Percentiles rank a stretch among this genome's conserved stretches.
These are phyloP conservation scores for Hanseniaspora lachancei DNA, from an alignment of 805 yeast genomes.

Conservation along the genomic window DNA sequence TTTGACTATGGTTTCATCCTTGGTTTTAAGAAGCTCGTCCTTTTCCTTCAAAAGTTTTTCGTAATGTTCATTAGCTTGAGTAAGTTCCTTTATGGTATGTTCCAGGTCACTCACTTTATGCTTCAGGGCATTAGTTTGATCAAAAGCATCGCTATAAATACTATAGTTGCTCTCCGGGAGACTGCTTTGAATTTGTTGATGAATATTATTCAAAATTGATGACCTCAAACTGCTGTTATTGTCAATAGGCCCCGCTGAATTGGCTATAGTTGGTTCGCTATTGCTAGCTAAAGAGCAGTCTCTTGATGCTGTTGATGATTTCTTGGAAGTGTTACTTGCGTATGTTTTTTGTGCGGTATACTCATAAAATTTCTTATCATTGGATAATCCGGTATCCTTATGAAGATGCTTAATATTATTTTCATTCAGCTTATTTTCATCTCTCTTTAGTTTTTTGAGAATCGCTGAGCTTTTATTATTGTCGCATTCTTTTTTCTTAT, in stretches of 20 bases:
- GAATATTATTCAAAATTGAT: slow-evolving; percentile 4
- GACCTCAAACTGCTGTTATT: neutral
- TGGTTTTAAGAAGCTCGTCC: neutral
- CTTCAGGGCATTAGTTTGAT: neutral
- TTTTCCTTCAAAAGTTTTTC: neutral
- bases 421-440: neutral
- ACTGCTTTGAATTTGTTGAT: slow-evolving; percentile 6
- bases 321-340: neutral
- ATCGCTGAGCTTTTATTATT: neutral
- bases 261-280: neutral
- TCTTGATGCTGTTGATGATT: neutral
- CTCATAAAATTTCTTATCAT: neutral
- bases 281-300: neutral
- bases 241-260: neutral
- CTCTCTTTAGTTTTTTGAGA: neutral
- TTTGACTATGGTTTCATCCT: slow-evolving; percentile 7
- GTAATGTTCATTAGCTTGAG: neutral
- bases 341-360: neutral
- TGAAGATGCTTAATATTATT: neutral
- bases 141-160: neutral
- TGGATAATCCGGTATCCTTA: neutral
- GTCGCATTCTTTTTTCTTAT: slow-evolving; percentile 12
- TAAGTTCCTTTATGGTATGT: neutral
- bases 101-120: neutral
- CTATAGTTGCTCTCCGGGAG: neutral